A percentile compares a stretch with the other conserved stretches of the same genome.
These are phyloP conservation scores for Physcomitrellopsis africana DNA, from an alignment of 225 moss, liverwort and hornwort genomes.

Conservation along the genomic window DNA sequence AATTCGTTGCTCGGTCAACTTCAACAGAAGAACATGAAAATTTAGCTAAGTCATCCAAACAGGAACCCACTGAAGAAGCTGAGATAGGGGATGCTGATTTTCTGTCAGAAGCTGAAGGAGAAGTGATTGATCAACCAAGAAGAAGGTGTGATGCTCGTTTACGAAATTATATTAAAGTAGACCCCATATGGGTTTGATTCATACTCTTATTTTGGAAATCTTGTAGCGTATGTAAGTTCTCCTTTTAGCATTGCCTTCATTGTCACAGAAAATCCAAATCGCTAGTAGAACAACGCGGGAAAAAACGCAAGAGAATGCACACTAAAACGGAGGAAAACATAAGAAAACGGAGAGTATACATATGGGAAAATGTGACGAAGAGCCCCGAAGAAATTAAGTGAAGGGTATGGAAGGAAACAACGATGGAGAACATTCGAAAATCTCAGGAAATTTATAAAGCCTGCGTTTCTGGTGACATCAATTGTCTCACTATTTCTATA, in stretches of 20 bases:
- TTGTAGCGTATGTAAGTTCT: constrained; percentile 13
- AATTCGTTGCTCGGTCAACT: constrained; percentile 82
- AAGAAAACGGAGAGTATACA: no score
- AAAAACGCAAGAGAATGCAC: no score
- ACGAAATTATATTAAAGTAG: background rate
- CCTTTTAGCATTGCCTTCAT: background rate
- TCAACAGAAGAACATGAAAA: constrained; percentile 76
- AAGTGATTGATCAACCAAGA: constrained; percentile 85
- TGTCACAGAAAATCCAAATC: no score
- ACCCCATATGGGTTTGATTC: constrained; percentile 18
- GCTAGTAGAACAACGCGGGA: no score
- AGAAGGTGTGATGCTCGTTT: constrained; percentile 60
- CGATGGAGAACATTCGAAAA: no score
- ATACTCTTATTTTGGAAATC: background rate
- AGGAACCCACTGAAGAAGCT: constrained; percentile 94
- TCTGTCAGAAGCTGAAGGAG: constrained; percentile 92
- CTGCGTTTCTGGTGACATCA: no score
- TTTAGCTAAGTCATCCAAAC: constrained; percentile 63
- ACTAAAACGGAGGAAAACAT: no score
- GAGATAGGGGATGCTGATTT: constrained; percentile 76
- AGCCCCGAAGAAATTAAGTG: no score
- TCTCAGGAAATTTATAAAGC: no score
- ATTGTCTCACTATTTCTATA: constrained; percentile 9
- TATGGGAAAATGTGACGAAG: no score
- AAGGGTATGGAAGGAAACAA: no score